These are phyloP conservation scores for Nyctanthes arbortristis DNA, from an alignment of 257 asterid genomes.

Conservation along the genomic window DNA sequence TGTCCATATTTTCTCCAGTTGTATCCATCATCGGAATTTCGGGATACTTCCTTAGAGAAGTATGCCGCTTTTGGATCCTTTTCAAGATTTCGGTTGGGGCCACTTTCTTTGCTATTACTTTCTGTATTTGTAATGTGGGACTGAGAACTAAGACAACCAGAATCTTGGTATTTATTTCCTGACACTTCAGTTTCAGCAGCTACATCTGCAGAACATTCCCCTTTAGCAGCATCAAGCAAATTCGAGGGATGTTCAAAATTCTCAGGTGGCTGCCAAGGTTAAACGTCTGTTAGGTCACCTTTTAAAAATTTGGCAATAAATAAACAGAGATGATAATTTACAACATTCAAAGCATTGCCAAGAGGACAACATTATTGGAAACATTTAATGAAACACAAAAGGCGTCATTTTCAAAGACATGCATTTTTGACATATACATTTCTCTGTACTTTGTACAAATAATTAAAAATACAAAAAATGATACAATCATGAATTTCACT, in stretches of 20 bases:
- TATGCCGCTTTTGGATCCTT: slow-evolving; percentile 29
- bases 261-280: slow-evolving; percentile 29
- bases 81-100: neutral
- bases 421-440: too few species aligned
- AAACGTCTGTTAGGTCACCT: neutral
- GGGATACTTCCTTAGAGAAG: slow-evolving; percentile 30
- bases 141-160: slow-evolving; percentile 5
- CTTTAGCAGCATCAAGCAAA: slow-evolving; percentile 23
- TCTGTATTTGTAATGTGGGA: neutral
- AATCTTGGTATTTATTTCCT: slow-evolving; percentile 12
- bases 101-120: slow-evolving; percentile 25
- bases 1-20: slow-evolving; percentile 84
- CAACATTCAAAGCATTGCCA: neutral
- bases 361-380: neutral
- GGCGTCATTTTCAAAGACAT: too few species aligned
- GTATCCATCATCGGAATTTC: slow-evolving; percentile 61
- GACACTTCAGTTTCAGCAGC: slow-evolving; percentile 16
- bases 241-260: slow-evolving; percentile 26
- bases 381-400: too few species aligned
- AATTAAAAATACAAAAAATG: too few species aligned
- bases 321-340: too few species aligned
- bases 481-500: too few species aligned
- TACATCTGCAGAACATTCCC: slow-evolving; percentile 15
- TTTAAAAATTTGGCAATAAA: neutral
- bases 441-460: too few species aligned